Evolutionary conservation across 805 yeast genomes (phyloP), one percentile per base, ranked within the genome.

Genomic region (Cyberlindnera mississippiensis): DNA sequence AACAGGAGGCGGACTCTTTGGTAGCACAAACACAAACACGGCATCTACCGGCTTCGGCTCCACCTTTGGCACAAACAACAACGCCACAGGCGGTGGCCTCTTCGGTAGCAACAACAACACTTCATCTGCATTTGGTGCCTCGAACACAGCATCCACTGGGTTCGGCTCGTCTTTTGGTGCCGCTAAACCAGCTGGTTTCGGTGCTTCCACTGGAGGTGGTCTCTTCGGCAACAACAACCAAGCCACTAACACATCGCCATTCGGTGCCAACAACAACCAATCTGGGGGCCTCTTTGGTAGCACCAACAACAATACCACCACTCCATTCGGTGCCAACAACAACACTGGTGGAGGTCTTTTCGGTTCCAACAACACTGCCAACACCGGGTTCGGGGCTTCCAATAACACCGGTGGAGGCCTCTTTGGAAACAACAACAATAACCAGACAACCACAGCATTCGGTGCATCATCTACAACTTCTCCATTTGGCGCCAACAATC

Each of bases 281-380:
- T 53, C 56, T 27, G 57, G 60, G 26, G 55, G 36, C 3, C 58
- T 68, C 22, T 73, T 75, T 61, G 77, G 80, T 26, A 52, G 62
- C n/a, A 48, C 49, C 41, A 59, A 51, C 42, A 50, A 53, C 46
- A 50, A 49, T 33, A 31, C 30, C 13, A 18, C 32, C 19, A 55
- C 41, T 32, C 35, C 55, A 22, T 55, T 56, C 40, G 60, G 60
- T 38, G 52, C 55, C 13, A 28, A 46, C 12, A 42, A 47, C 29
- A 40, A 37, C 32, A 34, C 51, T 30, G 35, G 37, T 11, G 33
- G 57, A 13, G 49, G 50, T 5, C 24, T 44, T 40, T 54, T 54
- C 47, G 60, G 66, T 22, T 17, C 33, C 20, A 29, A 28, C 40
- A 37, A 32, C 33, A 30, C 33, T 10, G 4, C 36, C 28, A 33